Evolutionary conservation across 225 moss, liverwort and hornwort genomes (phyloP).

Genomic region (Asterella californica): DNA sequence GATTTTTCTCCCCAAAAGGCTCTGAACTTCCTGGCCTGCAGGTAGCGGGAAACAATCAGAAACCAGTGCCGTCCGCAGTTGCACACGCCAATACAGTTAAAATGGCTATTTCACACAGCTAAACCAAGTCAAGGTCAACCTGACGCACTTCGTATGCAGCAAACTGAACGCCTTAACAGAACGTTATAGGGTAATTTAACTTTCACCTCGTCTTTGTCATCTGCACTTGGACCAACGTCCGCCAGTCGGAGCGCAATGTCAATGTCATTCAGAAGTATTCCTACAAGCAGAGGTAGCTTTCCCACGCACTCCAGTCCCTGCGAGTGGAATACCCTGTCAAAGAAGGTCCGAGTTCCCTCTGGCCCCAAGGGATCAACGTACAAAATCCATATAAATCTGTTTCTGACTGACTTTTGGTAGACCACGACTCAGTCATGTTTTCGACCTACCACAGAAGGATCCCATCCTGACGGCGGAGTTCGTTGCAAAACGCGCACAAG

Average conservation of each 20-base stretch:
- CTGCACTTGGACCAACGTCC: conserved; percentile 86
- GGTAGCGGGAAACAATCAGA: background rate
- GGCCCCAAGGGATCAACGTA: background rate
- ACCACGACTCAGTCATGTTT: background rate
- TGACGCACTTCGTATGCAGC: background rate
- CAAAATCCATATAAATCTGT: background rate
- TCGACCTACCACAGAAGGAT: conserved; percentile 28
- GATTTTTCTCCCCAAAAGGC: conserved; percentile 87
- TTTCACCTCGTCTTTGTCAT: conserved; percentile 77
- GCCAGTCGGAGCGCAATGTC: conserved; percentile 85
- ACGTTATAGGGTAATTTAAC: background rate
- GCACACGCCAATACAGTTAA: background rate
- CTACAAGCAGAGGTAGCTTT: conserved; percentile 51
- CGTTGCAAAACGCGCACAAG: conserved; percentile 61
- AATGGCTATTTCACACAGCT: background rate
- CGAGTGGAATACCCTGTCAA: background rate
- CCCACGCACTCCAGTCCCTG: conserved; percentile 48
- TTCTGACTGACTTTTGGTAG: background rate
- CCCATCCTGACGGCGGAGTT: conserved; percentile 54
- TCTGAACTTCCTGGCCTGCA: conserved; percentile 70
- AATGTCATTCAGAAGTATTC: conserved; percentile 55
- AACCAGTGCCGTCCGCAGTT: background rate
- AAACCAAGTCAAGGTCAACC: background rate
- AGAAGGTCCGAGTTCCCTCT: background rate
- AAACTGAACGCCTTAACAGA: background rate